Percentiles rank a stretch among this genome's conserved stretches.
Conservation (phyloP, 2,329 filamentous ascomycete species). For the Mollisiaceae sp. region DNA sequence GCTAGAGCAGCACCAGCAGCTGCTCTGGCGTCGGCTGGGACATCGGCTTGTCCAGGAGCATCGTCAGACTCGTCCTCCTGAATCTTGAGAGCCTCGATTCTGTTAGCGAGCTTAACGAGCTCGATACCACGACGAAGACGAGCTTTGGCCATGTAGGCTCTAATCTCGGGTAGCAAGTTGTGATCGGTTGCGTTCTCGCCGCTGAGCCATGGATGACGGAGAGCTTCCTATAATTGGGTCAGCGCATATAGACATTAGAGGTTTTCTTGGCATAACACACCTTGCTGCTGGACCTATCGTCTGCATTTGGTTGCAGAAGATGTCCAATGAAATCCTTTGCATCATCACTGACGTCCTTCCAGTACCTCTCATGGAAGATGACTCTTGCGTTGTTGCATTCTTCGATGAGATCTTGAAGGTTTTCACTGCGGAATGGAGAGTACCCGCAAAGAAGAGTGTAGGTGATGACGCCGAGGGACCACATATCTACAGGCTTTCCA, state of each 20-base stretch:
- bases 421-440: slow-evolving; percentile 96
- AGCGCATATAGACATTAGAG: slow-evolving; percentile 13
- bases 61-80: slow-evolving; percentile 87
- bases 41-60: slow-evolving; percentile 66
- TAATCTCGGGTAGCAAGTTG: slow-evolving; percentile 97
- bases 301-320: slow-evolving; percentile 79
- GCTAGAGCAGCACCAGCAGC: slow-evolving; percentile 55
- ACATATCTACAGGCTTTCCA: slow-evolving; percentile 98
- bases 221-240: slow-evolving; percentile 63
- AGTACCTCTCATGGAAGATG: slow-evolving; percentile 96
- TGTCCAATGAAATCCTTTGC: slow-evolving; percentile 92
- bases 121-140: slow-evolving; percentile 93
- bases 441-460: slow-evolving; percentile 98
- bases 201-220: slow-evolving; percentile 86
- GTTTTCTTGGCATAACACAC: slow-evolving; percentile 51
- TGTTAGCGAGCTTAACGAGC: slow-evolving; percentile 92
- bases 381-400: slow-evolving; percentile 86
- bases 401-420: slow-evolving; percentile 88
- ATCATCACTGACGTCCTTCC: slow-evolving; percentile 95
- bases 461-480: slow-evolving; percentile 98
- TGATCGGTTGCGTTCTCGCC: slow-evolving; percentile 92
- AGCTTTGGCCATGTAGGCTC: slow-evolving; percentile 88
- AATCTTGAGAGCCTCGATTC: slow-evolving; percentile 92
- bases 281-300: slow-evolving; percentile 77
- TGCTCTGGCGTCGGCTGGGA: slow-evolving; percentile 60